A percentile compares a stretch with the other conserved stretches of the same genome.
Conservation (phyloP, 2,329 filamentous ascomycete species). For the Trichoderma arundinaceum region DNA sequence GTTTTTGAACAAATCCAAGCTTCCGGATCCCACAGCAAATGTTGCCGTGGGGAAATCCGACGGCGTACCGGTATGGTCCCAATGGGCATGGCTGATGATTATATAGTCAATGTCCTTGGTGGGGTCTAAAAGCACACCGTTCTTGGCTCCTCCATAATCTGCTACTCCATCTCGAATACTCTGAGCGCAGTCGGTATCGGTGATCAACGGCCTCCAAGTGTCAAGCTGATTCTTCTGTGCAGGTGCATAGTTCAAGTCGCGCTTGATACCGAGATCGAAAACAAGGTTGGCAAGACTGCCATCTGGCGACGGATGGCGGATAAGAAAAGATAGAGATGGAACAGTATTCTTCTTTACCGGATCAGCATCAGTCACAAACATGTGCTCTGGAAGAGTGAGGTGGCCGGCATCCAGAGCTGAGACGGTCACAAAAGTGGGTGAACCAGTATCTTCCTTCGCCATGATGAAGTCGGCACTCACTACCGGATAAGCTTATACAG, state of each 20-base stretch:
- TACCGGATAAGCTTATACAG: not conserved
- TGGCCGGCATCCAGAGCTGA: constrained; percentile 21
- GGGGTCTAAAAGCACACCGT: constrained; percentile 14
- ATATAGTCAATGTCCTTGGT: constrained; percentile 22
- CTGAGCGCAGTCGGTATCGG: constrained; percentile 10
- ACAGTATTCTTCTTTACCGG: constrained; percentile 12
- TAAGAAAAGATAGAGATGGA: constrained; percentile 22
- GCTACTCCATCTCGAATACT: constrained; percentile 6
- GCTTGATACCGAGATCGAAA: constrained; percentile 24
- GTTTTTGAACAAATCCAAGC: constrained; percentile 9
- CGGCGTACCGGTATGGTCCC: constrained; percentile 15
- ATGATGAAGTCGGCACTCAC: not conserved
- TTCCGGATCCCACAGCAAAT: constrained; percentile 20
- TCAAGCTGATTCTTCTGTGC: not conserved
- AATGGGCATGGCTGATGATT: constrained; percentile 23
- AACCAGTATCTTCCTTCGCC: not conserved
- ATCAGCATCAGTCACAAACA: constrained; percentile 21
- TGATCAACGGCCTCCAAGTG: constrained; percentile 5
- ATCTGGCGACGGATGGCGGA: constrained; percentile 8
- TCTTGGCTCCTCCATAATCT: not conserved
- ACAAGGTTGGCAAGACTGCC: constrained; percentile 17
- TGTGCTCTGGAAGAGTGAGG: constrained; percentile 15
- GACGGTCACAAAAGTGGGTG: constrained; percentile 12
- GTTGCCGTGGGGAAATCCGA: constrained; percentile 24
- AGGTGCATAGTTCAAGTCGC: constrained; percentile 10